Evolutionary conservation across 2,329 filamentous ascomycete genomes (phyloP).

Genomic region (Fusarium hostae): DNA sequence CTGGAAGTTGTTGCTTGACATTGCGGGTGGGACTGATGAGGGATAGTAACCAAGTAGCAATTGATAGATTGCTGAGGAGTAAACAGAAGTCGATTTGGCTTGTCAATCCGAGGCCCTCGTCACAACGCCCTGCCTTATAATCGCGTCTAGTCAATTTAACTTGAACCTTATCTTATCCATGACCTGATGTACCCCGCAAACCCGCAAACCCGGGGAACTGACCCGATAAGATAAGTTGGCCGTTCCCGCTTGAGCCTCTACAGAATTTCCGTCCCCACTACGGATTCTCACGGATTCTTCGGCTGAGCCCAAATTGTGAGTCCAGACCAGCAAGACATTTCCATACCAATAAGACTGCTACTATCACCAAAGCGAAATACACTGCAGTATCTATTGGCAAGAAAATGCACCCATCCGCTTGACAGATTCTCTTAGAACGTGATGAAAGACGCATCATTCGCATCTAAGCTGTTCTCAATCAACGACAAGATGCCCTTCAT

Average conservation of each 20-base stretch:
- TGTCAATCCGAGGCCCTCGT: not conserved
- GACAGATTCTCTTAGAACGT: rapidly evolving
- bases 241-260: not conserved
- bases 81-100: not conserved
- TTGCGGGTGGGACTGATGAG: not conserved
- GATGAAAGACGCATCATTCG: too few species aligned
- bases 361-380: rapidly evolving
- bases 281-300: constrained; percentile 12
- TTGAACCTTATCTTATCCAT: not conserved
- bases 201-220: too few species aligned
- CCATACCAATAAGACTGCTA: rapidly evolving
- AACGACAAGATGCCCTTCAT: too few species aligned
- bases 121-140: not conserved
- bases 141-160: not conserved
- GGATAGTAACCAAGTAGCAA: rapidly evolving
- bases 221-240: not conserved
- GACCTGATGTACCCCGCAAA: too few species aligned
- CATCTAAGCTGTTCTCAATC: too few species aligned
- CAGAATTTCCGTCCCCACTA: not conserved
- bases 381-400: rapidly evolving
- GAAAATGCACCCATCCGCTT: rapidly evolving
- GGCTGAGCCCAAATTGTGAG: not conserved
- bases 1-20: constrained; percentile 3
- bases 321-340: not conserved
- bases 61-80: not conserved